phyloP scores from a whole-genome alignment of 2,329 filamentous ascomycete species.

The Pyrenophora graminea region DNA sequence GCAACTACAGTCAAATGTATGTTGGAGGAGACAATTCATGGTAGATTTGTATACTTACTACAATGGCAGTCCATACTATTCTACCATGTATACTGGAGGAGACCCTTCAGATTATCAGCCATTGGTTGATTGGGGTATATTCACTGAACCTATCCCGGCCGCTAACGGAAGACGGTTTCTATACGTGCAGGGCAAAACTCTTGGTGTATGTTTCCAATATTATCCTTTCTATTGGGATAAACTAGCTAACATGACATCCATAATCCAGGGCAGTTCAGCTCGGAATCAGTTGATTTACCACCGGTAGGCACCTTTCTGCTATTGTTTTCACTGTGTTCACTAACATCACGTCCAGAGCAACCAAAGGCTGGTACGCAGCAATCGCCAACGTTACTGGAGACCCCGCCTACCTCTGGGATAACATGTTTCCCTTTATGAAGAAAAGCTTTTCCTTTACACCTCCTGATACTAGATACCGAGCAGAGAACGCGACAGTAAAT shows the following conservation, averaged over 20 bases:
- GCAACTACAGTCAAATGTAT: constrained; percentile 27
- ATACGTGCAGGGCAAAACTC: constrained; percentile 32
- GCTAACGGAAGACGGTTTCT: constrained; percentile 19
- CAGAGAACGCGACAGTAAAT: constrained; percentile 8
- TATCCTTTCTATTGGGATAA: background rate
- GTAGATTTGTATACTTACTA: background rate
- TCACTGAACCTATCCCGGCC: constrained; percentile 27
- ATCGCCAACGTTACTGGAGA: constrained; percentile 30
- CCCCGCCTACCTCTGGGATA: constrained; percentile 29
- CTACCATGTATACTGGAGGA: constrained; percentile 15
- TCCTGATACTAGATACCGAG: constrained; percentile 19
- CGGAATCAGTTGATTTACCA: constrained; percentile 31
- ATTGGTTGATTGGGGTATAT: constrained; percentile 34
- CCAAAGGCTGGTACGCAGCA: constrained; percentile 13
- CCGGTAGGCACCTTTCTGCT: constrained; percentile 2
- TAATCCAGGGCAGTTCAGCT: constrained; percentile 23
- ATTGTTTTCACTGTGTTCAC: background rate
- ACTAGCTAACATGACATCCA: background rate
- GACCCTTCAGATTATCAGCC: constrained; percentile 28
- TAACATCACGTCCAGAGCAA: constrained; percentile 4
- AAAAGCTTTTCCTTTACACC: constrained; percentile 34
- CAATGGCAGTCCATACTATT: constrained; percentile 14
- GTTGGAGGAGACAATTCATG: background rate
- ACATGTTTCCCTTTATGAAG: constrained; percentile 31
- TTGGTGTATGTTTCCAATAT: constrained; percentile 19